Base-by-base conservation (phyloP, 768 basidiomycete species). In the Hygrocybe punicea region DNA sequence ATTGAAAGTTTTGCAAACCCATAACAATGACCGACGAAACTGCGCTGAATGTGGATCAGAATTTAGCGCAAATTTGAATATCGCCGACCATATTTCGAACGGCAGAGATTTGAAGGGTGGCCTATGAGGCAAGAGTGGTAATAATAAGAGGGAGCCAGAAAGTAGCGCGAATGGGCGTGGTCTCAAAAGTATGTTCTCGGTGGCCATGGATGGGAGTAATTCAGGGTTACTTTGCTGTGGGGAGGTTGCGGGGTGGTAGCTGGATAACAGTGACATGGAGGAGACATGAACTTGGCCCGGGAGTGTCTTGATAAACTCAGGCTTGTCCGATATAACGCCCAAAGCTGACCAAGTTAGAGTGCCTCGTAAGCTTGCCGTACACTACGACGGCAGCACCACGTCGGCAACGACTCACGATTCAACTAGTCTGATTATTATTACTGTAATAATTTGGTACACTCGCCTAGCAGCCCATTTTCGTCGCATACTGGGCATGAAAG, bases 71-170 rank as follows among this genome's bases (percentile, higher is more conserved):
- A 71, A 73, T 29, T 71, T 66, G 51, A 91, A 77, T 50, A 92
- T 82, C 36, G 77, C 78, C 6, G 78, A 72, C 90, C 90, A 91
- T 59, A 91, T 66, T 72, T 91, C 90, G 3, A 73, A 70, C 1
- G 90, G 90, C 16, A 92, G 74, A 25, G 82, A 72, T 59, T 79
- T 82, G 48, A 78, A 60, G 16, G 78, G 77, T 23, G 76, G 78
- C 40, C 71, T 77, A 5, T 76, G 67, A 11, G 87, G 88, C 11
- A 91, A 77, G 16, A 92, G 77, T 14, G 89, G 89, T 0, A 91
- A 70, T 11, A 92, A 78, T 13, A 87, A 69, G 25, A 91, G 76
- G 29, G 76, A 76, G 46, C 87, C 85, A 14, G 86, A 76, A 54
- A 65, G 67, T 46, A 74, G 78, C 39, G 83, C 85, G 62, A 84